Conservation (phyloP, 129 eudicot species). For the Chrysanthemum lavandulifolium region DNA sequence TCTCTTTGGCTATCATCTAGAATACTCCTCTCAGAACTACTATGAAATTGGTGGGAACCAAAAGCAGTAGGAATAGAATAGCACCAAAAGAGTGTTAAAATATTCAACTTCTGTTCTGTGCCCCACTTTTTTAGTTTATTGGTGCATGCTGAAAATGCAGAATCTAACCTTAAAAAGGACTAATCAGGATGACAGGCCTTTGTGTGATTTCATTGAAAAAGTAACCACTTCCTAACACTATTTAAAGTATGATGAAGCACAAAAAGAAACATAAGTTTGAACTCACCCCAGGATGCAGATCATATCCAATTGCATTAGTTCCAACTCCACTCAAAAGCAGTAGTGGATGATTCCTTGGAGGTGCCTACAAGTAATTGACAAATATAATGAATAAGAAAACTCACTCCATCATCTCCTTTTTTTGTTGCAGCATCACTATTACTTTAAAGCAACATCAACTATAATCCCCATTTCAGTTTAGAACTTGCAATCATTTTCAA, state of each 20-base stretch:
- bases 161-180: not conserved
- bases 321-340: constrained; percentile 74
- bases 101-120: not conserved
- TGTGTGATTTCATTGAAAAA: not conserved
- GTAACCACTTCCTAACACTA: not conserved
- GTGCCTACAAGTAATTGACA: constrained; percentile 42
- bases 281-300: constrained; percentile 77
- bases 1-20: too few relatives aligned
- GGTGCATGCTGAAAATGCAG: not conserved
- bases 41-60: too few relatives aligned
- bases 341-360: constrained; percentile 70
- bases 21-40: too few relatives aligned
- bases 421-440: too few relatives aligned
- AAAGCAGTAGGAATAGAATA: too few relatives aligned
- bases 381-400: too few relatives aligned
- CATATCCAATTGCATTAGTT: constrained; percentile 86
- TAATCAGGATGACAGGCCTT: not conserved
- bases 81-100: not conserved
- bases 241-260: constrained; percentile 5
- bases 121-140: not conserved
- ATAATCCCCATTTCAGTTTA: too few relatives aligned
- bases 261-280: constrained; percentile 17
- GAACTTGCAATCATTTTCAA: too few relatives aligned
- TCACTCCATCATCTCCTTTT: too few relatives aligned
- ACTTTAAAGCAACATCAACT: too few relatives aligned